phyloP scores from a whole-genome alignment of 2,329 filamentous ascomycete genomes.

The Tolypocladium cylindrosporum region DNA sequence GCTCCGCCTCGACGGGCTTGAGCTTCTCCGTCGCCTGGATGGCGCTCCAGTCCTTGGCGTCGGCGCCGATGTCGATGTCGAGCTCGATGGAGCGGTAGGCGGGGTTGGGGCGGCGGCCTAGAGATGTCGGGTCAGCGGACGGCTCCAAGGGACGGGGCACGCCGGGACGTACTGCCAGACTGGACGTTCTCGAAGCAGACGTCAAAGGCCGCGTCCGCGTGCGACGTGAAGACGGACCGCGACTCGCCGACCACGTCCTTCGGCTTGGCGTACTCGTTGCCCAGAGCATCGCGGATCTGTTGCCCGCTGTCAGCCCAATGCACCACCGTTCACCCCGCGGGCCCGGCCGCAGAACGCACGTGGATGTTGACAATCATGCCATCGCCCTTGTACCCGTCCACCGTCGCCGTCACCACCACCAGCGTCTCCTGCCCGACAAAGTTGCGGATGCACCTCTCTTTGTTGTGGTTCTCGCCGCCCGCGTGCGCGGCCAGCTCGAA shows the following conservation, averaged over 20 bases:
- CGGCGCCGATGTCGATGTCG: slow-evolving; percentile 91
- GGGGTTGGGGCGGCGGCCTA: slow-evolving; percentile 29
- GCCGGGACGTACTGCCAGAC: slow-evolving; percentile 49
- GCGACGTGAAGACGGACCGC: slow-evolving; percentile 87
- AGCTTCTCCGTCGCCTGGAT: slow-evolving; percentile 96
- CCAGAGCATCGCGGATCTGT: slow-evolving; percentile 88
- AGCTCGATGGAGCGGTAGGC: slow-evolving; percentile 71
- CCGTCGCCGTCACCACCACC: slow-evolving; percentile 86
- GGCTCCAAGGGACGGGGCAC: background rate
- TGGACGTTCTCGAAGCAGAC: slow-evolving; percentile 91
- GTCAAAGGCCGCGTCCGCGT: slow-evolving; percentile 86
- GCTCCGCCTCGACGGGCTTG: slow-evolving; percentile 90
- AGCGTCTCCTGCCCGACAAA: slow-evolving; percentile 88
- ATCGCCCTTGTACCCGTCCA: slow-evolving; percentile 80
- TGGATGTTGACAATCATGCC: slow-evolving; percentile 92
- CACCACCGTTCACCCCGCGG: background rate
- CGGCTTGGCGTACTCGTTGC: slow-evolving; percentile 89
- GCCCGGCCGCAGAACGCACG: slow-evolving; percentile 39
- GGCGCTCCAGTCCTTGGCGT: slow-evolving; percentile 95
- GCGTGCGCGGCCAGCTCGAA: slow-evolving; percentile 76
- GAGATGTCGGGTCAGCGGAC: background rate
- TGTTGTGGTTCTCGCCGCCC: slow-evolving; percentile 39
- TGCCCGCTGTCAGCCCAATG: slow-evolving; percentile 1
- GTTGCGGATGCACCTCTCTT: slow-evolving; percentile 90
- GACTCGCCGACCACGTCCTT: slow-evolving; percentile 88